Evolutionary conservation across 1,139 yeast species (phyloP).

Genomic region (Candida buenavistaensis): DNA sequence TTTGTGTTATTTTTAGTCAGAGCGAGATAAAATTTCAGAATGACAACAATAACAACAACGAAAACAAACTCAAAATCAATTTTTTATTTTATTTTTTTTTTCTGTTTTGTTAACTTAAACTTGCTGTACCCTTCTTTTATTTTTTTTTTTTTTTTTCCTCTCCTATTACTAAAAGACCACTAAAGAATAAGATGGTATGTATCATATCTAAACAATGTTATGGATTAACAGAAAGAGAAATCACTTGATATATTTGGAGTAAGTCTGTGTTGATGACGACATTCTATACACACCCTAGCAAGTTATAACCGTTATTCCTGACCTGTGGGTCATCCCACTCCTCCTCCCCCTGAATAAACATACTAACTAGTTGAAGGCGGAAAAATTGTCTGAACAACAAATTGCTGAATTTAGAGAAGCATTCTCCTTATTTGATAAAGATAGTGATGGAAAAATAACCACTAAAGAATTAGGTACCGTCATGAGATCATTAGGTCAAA

Average conservation of each 20-base stretch:
- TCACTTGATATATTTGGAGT: too few species aligned
- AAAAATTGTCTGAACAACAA: constrained; percentile 91
- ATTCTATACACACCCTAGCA: too few species aligned
- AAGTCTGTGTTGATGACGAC: too few species aligned
- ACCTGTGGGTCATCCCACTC: not conserved
- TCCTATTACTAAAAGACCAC: too few species aligned
- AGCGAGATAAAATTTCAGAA: constrained; percentile 1
- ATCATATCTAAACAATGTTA: not conserved
- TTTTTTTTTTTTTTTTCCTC: constrained; percentile 1
- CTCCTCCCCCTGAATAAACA: not conserved
- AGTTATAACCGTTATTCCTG: not conserved
- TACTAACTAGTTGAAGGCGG: constrained; percentile 48
- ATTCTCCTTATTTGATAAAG: constrained; percentile 92
- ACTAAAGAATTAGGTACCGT: constrained; percentile 96
- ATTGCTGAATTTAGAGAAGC: constrained; percentile 98
- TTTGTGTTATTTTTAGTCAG: not conserved
- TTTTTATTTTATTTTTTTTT: not conserved
- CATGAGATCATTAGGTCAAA: constrained; percentile 96
- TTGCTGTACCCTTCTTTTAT: too few species aligned
- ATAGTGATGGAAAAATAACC: constrained; percentile 93
- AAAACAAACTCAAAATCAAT: not conserved
- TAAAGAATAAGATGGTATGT: constrained; percentile 7
- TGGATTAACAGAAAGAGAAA: too few species aligned
- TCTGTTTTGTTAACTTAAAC: not conserved
- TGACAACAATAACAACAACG: constrained; percentile 5